phyloP scores from a whole-genome alignment of 2,329 filamentous ascomycete genomes.

The Stachybotrys chlorohalonatus region DNA sequence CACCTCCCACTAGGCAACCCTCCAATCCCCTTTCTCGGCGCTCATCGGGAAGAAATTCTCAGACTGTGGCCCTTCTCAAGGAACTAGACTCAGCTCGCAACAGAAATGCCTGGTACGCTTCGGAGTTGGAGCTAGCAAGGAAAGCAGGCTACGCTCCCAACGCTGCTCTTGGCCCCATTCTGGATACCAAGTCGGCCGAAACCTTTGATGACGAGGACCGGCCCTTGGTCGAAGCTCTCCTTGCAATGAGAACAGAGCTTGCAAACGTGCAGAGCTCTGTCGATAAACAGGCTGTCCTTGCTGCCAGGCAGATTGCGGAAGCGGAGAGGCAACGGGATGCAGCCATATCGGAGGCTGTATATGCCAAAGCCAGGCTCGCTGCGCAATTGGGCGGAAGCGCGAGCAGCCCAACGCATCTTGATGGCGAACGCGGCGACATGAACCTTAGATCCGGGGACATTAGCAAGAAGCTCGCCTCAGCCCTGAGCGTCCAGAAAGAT shows the following conservation, averaged over 20 bases:
- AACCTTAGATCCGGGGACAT: slow-evolving; percentile 53
- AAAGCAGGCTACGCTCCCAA: slow-evolving; percentile 81
- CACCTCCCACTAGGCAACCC: slow-evolving; percentile 45
- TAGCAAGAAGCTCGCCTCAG: slow-evolving; percentile 71
- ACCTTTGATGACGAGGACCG: slow-evolving; percentile 87
- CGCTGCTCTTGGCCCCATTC: slow-evolving; percentile 56
- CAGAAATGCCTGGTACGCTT: slow-evolving; percentile 94
- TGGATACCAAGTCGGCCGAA: slow-evolving; percentile 70
- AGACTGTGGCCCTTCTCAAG: slow-evolving; percentile 68
- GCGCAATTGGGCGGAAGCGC: slow-evolving; percentile 62
- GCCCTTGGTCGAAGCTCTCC: slow-evolving; percentile 81
- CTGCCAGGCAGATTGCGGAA: slow-evolving; percentile 84
- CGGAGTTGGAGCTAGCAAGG: slow-evolving; percentile 82
- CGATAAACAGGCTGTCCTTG: slow-evolving; percentile 76
- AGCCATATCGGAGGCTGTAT: slow-evolving; percentile 90
- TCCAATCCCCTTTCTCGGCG: slow-evolving; percentile 51
- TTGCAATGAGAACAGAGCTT: slow-evolving; percentile 85
- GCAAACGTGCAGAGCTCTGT: slow-evolving; percentile 84
- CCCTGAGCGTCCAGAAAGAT: slow-evolving; percentile 70
- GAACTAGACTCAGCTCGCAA: slow-evolving; percentile 80
- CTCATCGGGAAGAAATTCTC: slow-evolving; percentile 51
- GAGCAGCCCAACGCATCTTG: slow-evolving; percentile 48
- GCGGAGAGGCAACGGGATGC: slow-evolving; percentile 90
- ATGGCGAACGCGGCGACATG: slow-evolving; percentile 54
- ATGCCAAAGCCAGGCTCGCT: slow-evolving; percentile 86